phyloP scores from a whole-genome alignment of 768 basidiomycete genomes.

The Tylopilus cervinicoccineus region DNA sequence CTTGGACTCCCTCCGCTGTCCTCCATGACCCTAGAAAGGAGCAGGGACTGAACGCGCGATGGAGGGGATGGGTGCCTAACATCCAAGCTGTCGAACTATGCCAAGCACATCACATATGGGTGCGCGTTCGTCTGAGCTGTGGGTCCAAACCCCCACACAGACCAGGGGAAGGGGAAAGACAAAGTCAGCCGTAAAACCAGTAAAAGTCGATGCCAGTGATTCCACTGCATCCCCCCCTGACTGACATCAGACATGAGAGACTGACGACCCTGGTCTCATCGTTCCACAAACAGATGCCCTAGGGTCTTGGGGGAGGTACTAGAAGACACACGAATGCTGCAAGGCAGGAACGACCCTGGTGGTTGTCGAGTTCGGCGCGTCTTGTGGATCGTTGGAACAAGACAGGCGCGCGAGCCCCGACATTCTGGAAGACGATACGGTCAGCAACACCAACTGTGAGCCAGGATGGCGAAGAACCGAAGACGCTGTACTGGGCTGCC shows the following conservation, averaged over 20 bases:
- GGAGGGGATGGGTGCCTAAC: background rate
- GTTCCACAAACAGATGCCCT: background rate
- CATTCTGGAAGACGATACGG: background rate
- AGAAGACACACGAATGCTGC: background rate
- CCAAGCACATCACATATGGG: background rate
- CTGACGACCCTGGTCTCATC: too few relatives aligned
- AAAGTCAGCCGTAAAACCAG: background rate
- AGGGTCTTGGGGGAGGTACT: background rate
- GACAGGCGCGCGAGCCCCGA: background rate
- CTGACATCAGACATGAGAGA: background rate
- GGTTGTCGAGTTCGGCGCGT: background rate
- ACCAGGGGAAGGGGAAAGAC: background rate
- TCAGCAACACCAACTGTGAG: background rate
- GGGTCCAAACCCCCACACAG: background rate
- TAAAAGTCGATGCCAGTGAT: background rate
- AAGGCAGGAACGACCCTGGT: background rate
- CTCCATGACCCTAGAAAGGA: too few relatives aligned
- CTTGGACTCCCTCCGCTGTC: background rate
- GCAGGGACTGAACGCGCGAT: conserved; percentile 1
- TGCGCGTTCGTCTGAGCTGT: background rate
- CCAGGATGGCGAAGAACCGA: background rate
- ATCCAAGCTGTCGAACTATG: background rate
- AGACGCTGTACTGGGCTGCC: background rate
- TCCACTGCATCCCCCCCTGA: background rate
- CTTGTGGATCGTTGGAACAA: background rate